phyloP scores from a whole-genome alignment of 352 stramenopile species.

The Thalassiosira delicatula region DNA sequence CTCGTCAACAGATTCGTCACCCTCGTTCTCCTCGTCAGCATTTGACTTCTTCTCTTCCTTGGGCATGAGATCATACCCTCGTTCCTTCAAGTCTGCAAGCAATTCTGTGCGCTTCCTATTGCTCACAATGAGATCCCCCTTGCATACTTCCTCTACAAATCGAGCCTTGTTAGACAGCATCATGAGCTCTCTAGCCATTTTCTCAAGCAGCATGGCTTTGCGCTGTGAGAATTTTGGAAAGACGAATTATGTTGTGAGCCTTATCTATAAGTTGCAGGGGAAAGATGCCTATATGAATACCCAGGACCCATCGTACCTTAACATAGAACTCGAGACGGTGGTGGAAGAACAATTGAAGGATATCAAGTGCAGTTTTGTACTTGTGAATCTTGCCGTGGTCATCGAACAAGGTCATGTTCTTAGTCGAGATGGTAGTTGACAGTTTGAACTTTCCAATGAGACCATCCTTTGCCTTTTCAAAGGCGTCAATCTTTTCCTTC shows the following conservation, averaged over 20 bases:
- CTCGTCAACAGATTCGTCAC: constrained; percentile 74
- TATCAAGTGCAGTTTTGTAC: constrained; percentile 89
- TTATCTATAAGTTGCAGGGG: too few relatives aligned
- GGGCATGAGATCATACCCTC: constrained; percentile 85
- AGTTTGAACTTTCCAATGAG: constrained; percentile 95
- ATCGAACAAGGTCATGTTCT: constrained; percentile 98
- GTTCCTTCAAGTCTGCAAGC: constrained; percentile 83
- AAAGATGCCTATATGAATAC: too few relatives aligned
- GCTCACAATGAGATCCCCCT: constrained; percentile 89
- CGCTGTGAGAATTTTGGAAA: too few relatives aligned
- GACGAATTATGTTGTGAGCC: too few relatives aligned
- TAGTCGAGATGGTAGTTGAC: constrained; percentile 91
- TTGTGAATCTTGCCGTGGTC: constrained; percentile 89
- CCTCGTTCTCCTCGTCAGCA: constrained; percentile 63
- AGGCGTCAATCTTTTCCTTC: constrained; percentile 85
- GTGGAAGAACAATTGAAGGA: constrained; percentile 93
- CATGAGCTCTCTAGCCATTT: constrained; percentile 86
- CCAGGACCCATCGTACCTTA: too few relatives aligned
- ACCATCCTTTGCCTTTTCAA: constrained; percentile 85
- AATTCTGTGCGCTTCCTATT: constrained; percentile 87
- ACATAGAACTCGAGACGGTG: constrained; percentile 88
- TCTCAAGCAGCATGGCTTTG: constrained; percentile 84
- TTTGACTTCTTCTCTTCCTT: constrained; percentile 54
- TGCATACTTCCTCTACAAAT: constrained; percentile 96
- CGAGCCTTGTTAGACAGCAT: constrained; percentile 96